phyloP scores from a whole-genome alignment of 1,284 basidiomycete genomes.

The Vanrija humicola region DNA sequence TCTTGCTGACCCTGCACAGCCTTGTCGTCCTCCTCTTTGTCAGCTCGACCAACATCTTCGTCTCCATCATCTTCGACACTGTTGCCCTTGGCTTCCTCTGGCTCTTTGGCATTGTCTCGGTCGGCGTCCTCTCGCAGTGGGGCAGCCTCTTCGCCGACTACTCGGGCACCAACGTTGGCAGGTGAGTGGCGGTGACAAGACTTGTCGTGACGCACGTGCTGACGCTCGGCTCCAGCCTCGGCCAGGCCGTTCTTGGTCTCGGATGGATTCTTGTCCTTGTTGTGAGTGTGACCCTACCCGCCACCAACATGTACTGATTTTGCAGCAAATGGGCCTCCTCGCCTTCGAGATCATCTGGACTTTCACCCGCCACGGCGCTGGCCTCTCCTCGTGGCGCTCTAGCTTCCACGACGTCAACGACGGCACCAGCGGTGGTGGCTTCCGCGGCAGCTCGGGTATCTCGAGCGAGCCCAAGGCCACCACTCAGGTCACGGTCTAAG shows the following conservation, averaged over 20 bases:
- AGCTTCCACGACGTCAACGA: conserved; percentile 30
- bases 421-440: conserved; percentile 2
- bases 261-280: conserved; percentile 42
- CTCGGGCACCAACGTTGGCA: conserved; percentile 1
- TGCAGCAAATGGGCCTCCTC: conserved; percentile 29
- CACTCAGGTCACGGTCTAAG: too few species aligned
- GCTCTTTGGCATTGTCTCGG: conserved; percentile 11
- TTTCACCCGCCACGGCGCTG: conserved; percentile 23
- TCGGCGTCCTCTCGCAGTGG: conserved; percentile 8
- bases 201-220: background rate
- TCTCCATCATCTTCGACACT: conserved; percentile 7
- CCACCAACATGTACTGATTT: background rate
- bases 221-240: conserved; percentile 17
- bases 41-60: background rate
- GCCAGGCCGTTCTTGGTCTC: conserved; percentile 30
- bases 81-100: conserved; percentile 5
- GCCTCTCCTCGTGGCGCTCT: conserved; percentile 26
- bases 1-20: background rate
- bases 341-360: conserved; percentile 33
- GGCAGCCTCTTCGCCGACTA: background rate
- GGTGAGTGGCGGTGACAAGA: conserved; percentile 10
- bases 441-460: too few species aligned
- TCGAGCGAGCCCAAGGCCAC: too few species aligned
- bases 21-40: conserved; percentile 10
- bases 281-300: conserved; percentile 17